phyloP scores from a whole-genome alignment of 306 rosid genomes.

The Alnus glutinosa region DNA sequence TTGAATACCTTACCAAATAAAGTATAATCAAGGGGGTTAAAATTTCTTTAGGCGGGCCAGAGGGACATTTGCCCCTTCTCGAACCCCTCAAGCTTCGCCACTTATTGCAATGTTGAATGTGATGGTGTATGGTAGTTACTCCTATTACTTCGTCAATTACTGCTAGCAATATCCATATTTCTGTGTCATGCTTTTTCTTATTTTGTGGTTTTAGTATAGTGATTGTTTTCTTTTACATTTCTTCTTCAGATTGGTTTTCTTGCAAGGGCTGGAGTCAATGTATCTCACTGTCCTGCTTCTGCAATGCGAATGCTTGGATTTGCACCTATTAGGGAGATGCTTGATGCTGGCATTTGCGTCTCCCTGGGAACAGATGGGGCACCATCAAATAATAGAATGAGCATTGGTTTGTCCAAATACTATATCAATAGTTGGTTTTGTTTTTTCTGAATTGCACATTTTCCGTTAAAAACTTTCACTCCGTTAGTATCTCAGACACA shows the following conservation, averaged over 20 bases:
- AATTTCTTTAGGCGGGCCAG: no score
- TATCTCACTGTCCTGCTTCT: conserved; percentile 88
- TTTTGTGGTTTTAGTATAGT: conserved; percentile 1
- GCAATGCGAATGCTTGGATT: conserved; percentile 97
- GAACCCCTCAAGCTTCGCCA: no score
- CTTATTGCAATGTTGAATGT: background rate
- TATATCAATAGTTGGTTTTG: conserved; percentile 9
- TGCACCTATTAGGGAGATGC: conserved; percentile 93
- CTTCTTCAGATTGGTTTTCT: conserved; percentile 67
- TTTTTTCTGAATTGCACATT: conserved; percentile 12
- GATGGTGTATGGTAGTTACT: background rate
- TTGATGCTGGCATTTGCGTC: conserved; percentile 76
- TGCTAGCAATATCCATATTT: background rate
- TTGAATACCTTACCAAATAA: no score
- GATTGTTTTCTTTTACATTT: conserved; percentile 9
- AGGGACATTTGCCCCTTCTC: no score
- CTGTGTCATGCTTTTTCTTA: background rate
- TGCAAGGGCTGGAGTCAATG: conserved; percentile 72
- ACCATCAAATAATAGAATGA: conserved; percentile 93
- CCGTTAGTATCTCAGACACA: background rate
- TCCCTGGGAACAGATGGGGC: conserved; percentile 93
- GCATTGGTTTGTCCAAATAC: conserved; percentile 63
- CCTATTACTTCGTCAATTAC: background rate
- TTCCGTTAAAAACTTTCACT: background rate
- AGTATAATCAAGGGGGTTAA: no score